These are phyloP conservation scores for Coccinonectria pachysandricola DNA, from an alignment of 2,329 filamentous ascomycete genomes.

Conservation along the genomic window DNA sequence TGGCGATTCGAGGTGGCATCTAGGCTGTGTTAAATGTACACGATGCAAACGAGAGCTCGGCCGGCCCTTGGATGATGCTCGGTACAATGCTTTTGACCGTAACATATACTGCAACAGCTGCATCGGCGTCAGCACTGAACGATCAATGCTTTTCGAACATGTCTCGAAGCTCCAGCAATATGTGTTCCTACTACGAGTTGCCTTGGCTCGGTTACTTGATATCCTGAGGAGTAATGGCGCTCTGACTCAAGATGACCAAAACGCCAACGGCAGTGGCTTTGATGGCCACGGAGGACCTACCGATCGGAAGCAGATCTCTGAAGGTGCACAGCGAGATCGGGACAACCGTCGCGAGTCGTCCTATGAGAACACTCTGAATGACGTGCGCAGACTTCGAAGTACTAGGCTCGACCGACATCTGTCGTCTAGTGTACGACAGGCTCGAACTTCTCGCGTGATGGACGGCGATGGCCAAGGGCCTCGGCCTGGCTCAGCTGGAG, in stretches of 20 bases:
- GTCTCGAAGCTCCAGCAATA: slow-evolving; percentile 89
- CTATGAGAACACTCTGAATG: slow-evolving; percentile 92
- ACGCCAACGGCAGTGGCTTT: slow-evolving; percentile 22
- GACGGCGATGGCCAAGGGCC: slow-evolving; percentile 54
- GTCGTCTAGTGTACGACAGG: slow-evolving; percentile 84
- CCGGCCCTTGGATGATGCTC: slow-evolving; percentile 55
- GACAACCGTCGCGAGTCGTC: slow-evolving; percentile 61
- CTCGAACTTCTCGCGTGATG: slow-evolving; percentile 83
- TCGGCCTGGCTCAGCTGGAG: slow-evolving; percentile 63
- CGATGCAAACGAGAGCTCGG: slow-evolving; percentile 57
- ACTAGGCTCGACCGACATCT: slow-evolving; percentile 90
- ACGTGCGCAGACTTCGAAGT: slow-evolving; percentile 83
- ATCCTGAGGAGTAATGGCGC: slow-evolving; percentile 78
- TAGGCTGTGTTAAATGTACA: slow-evolving; percentile 69
- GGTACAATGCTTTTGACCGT: slow-evolving; percentile 57
- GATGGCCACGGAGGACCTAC: slow-evolving; percentile 46
- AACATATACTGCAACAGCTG: slow-evolving; percentile 65
- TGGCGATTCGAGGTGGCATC: slow-evolving; percentile 72
- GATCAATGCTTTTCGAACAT: slow-evolving; percentile 49
- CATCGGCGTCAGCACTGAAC: slow-evolving; percentile 44
- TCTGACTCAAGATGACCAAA: slow-evolving; percentile 62
- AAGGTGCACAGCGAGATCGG: slow-evolving; percentile 47
- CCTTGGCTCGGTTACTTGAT: slow-evolving; percentile 77
- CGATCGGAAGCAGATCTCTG: slow-evolving; percentile 46
- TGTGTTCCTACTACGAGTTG: slow-evolving; percentile 83